Conservation (phyloP, 1,284 basidiomycete genomes). For the Moniliella sp. region DNA sequence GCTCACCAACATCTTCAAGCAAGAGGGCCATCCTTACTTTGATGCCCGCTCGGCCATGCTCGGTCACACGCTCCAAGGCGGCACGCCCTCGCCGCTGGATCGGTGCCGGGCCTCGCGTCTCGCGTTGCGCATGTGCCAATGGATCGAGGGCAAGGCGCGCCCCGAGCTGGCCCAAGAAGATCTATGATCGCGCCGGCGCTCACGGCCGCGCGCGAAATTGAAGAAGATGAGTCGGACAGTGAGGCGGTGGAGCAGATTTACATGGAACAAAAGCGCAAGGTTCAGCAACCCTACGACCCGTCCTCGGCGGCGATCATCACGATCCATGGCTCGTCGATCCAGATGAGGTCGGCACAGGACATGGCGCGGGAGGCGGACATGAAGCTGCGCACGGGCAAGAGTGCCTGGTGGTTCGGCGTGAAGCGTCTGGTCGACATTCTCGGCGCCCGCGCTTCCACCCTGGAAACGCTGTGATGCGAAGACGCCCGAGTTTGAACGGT, state of each 20-base stretch:
- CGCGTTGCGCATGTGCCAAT: conserved; percentile 73
- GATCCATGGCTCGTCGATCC: conserved; percentile 56
- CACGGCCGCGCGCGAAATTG: too few relatives aligned
- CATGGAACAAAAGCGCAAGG: too few relatives aligned
- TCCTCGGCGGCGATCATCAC: conserved; percentile 77
- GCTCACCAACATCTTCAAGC: conserved; percentile 75
- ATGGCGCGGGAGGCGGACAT: conserved; percentile 72
- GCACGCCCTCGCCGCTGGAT: conserved; percentile 77
- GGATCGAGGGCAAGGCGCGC: conserved; percentile 60
- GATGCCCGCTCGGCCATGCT: conserved; percentile 79
- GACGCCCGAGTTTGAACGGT: too few relatives aligned
- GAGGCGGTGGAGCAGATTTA: too few relatives aligned
- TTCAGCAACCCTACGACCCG: too few relatives aligned
- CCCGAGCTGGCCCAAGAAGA: too few relatives aligned
- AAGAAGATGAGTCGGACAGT: too few relatives aligned
- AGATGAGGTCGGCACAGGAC: conserved; percentile 61
- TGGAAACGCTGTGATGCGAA: too few relatives aligned
- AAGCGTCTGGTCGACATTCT: conserved; percentile 53
- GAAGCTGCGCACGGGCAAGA: conserved; percentile 61
- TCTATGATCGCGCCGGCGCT: too few relatives aligned
- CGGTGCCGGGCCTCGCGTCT: conserved; percentile 72
- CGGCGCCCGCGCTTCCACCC: too few relatives aligned
- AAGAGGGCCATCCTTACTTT: conserved; percentile 74
- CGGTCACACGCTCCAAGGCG: conserved; percentile 87
- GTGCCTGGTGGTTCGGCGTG: conserved; percentile 56